These are phyloP conservation scores for Claviceps monticola DNA, from an alignment of 2,329 filamentous ascomycete genomes.

Conservation along the genomic window DNA sequence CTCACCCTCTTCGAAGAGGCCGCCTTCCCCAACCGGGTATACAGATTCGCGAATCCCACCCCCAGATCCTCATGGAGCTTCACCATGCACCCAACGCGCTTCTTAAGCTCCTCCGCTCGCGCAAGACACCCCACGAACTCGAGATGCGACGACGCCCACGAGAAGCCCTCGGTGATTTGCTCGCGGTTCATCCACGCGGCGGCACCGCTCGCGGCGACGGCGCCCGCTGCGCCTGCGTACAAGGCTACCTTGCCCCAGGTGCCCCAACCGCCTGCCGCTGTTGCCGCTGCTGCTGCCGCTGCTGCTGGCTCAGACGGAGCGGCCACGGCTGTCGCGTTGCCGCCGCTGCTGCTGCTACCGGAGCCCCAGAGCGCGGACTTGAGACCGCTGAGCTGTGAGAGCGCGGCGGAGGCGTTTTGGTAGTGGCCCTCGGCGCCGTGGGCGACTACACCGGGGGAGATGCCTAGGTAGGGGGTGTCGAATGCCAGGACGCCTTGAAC, in stretches of 20 bases:
- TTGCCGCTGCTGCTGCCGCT: background rate
- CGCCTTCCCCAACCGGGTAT: conserved; percentile 65
- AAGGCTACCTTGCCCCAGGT: conserved; percentile 76
- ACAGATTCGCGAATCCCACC: conserved; percentile 74
- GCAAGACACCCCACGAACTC: conserved; percentile 87
- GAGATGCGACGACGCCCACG: conserved; percentile 79
- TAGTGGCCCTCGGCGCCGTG: conserved; percentile 81
- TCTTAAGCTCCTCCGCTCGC: conserved; percentile 66
- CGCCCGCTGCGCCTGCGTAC: conserved; percentile 70
- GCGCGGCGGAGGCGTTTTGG: conserved; percentile 53
- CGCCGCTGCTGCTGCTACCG: conserved; percentile 5
- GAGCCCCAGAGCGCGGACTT: conserved; percentile 50
- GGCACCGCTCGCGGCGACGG: conserved; percentile 68
- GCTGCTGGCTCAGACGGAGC: background rate
- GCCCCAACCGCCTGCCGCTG: conserved; percentile 42
- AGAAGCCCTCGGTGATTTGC: conserved; percentile 59
- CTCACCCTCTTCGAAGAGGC: conserved; percentile 40
- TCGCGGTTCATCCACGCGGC: conserved; percentile 80
- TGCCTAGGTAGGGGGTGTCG: conserved; percentile 83
- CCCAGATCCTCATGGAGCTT: conserved; percentile 48
- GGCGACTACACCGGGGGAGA: conserved; percentile 69
- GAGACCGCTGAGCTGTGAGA: conserved; percentile 51
- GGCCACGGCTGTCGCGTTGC: background rate
- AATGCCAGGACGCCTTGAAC: conserved; percentile 84
- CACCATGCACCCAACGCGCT: conserved; percentile 56